phyloP scores from a whole-genome alignment of 345 rosid species.

The Murraya koenigii region DNA sequence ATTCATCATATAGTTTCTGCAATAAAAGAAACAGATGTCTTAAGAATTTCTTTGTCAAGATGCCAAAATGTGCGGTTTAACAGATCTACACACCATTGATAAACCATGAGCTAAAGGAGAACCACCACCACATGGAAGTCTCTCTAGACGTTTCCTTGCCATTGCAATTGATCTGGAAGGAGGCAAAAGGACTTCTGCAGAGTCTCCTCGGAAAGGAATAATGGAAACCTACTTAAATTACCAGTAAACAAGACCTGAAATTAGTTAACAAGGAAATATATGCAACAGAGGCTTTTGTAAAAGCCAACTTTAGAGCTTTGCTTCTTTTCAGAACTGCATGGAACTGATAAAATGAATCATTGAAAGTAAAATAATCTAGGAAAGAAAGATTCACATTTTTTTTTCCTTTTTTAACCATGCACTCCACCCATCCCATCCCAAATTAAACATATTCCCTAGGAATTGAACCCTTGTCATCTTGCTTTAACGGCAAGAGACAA shows the following conservation, averaged over 20 bases:
- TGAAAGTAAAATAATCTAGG: background rate
- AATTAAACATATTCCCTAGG: no score
- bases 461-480: no score
- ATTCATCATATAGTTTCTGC: background rate
- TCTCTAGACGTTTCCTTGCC: conserved; percentile 97
- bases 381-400: background rate
- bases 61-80: background rate
- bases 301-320: conserved; percentile 1
- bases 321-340: background rate
- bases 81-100: conserved; percentile 60
- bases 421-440: background rate
- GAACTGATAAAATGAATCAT: background rate
- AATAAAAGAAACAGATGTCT: background rate
- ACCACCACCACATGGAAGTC: conserved; percentile 99
- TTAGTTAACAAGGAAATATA: background rate
- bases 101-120: conserved; percentile 98
- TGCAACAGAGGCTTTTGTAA: background rate
- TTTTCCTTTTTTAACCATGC: background rate
- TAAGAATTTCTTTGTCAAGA: background rate
- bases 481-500: no score
- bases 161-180: conserved; percentile 96
- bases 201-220: conserved; percentile 94
- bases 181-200: conserved; percentile 93
- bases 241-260: conserved; percentile 13
- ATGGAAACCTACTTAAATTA: conserved; percentile 66